These are phyloP conservation scores for Diddensiella santjacobensis DNA, from an alignment of 805 yeast genomes.

Conservation along the genomic window DNA sequence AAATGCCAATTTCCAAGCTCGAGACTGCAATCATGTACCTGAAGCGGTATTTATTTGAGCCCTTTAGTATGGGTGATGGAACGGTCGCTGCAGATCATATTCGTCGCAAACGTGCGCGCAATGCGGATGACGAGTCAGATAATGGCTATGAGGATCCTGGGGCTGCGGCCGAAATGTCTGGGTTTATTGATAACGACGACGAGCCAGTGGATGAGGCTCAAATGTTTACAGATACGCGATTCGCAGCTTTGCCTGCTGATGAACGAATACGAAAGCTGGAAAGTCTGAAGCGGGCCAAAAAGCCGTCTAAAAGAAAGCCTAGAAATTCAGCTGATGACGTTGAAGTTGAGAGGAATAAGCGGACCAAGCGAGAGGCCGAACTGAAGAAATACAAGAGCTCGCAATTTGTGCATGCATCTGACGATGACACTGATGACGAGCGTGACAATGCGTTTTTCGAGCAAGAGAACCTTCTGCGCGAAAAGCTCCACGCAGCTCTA, in stretches of 20 bases:
- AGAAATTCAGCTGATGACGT: slow-evolving; percentile 2
- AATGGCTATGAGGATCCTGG: slow-evolving; percentile 21
- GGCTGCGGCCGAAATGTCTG: slow-evolving; percentile 9
- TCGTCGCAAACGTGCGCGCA: slow-evolving; percentile 14
- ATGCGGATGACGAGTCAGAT: slow-evolving; percentile 36
- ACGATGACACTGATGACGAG: slow-evolving; percentile 61
- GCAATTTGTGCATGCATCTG: slow-evolving; percentile 55
- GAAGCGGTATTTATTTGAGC: slow-evolving; percentile 39
- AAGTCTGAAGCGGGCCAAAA: slow-evolving; percentile 4
- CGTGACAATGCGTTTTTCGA: slow-evolving; percentile 50
- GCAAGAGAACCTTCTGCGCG: slow-evolving; percentile 44
- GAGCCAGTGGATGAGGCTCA: slow-evolving; percentile 26
- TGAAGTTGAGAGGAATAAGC: slow-evolving; percentile 6
- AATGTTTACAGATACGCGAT: slow-evolving; percentile 23
- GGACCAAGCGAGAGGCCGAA: slow-evolving; percentile 11
- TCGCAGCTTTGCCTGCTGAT: slow-evolving; percentile 25
- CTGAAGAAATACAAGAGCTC: slow-evolving; percentile 41
- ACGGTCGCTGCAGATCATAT: slow-evolving; percentile 36
- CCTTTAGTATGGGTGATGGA: slow-evolving; percentile 38
- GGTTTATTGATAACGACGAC: slow-evolving; percentile 33
- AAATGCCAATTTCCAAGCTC: slow-evolving; percentile 34
- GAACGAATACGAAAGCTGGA: slow-evolving; percentile 21
- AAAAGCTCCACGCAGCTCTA: not conserved
- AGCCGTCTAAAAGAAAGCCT: not conserved
- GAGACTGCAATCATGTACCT: slow-evolving; percentile 37